Conservation (phyloP, 2,329 filamentous ascomycete species). For the Scortechinia acanthostroma region DNA sequence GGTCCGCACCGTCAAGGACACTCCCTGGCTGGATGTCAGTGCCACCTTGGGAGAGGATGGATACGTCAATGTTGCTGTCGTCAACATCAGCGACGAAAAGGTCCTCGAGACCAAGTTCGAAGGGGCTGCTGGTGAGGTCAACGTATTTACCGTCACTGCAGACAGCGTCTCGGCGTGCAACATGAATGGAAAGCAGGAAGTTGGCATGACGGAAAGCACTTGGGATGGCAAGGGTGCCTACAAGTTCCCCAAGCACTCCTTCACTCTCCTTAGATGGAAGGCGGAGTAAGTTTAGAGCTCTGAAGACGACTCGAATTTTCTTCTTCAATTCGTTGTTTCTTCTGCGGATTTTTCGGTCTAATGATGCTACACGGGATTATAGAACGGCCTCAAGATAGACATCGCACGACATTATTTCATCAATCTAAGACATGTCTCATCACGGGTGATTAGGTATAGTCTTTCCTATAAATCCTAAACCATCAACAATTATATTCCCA, state of each 20-base stretch:
- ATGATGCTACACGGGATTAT: too few relatives aligned
- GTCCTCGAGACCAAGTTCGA: background rate
- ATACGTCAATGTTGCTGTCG: background rate
- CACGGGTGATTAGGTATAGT: too few relatives aligned
- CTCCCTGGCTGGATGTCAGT: background rate
- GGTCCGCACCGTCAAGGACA: background rate
- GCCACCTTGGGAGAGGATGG: background rate
- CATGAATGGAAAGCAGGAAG: background rate
- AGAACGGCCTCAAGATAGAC: too few relatives aligned
- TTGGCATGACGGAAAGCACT: background rate
- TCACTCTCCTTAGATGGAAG: background rate
- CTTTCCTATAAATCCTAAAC: too few relatives aligned
- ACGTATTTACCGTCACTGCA: background rate
- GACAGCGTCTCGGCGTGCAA: background rate
- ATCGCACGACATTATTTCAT: too few relatives aligned
- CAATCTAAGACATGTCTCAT: too few relatives aligned
- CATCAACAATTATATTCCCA: too few relatives aligned
- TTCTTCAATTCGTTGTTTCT: too few relatives aligned
- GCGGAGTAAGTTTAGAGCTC: background rate
- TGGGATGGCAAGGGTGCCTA: background rate
- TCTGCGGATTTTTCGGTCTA: too few relatives aligned
- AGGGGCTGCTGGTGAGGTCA: background rate
- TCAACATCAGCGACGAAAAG: background rate
- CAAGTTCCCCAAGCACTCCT: background rate
- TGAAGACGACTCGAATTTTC: too few relatives aligned